Evolutionary conservation across 495 filamentous ascomycete genomes (phyloP), one percentile per base, ranked within the genome.

Genomic region (Xylaria palmicola): DNA sequence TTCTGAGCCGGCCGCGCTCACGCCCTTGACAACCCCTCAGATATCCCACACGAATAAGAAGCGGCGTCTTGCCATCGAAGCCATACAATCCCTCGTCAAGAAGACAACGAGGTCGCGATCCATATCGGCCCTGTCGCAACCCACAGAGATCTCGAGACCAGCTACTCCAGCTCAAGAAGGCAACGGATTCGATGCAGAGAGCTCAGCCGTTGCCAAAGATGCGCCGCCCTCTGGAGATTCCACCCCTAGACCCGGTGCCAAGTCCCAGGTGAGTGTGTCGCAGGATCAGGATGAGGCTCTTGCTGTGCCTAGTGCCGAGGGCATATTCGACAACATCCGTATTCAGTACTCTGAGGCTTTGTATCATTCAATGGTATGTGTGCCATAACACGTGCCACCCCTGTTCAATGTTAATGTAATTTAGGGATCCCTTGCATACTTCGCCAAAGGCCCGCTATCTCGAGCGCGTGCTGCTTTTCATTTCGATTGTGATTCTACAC

Each of bases 391-490:
- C 20, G 20, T 22, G 7, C 22, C 10, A 13, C 7, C 0, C 40
- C 4, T n/a, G 10, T 29, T n/a, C 12, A 24, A 7, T 17, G 37
- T 69, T 78, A 58, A 77, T 67, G 56, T 37, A 44, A n/a, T 12
- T 17, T 40, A 92, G 86, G 89, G 91, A 22, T 94, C 94, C 12
- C 76, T 98, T 66, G 95, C 93, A 63, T 98, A 97, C 72, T 98
- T 98, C 78, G 90, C 93, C 19, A 98, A 98, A 79, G 94, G 94
- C 1, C 92, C 94, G 4, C 79, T 98, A 20, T 90, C 95, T n/a
- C 84, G 92, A 66, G 91, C 90, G 20, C 83, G 94, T 55, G 88
- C 87, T 48, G 85, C 86, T 34, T 91, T 96, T 62, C 84, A 89
- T 64, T 73, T 83, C 26, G 77, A 84, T 26, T 79, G 72, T 58